A percentile compares a stretch with the other conserved stretches of the same genome.
phyloP scores from a whole-genome alignment of 2,329 filamentous ascomycete species.

The Fusarium buharicum region DNA sequence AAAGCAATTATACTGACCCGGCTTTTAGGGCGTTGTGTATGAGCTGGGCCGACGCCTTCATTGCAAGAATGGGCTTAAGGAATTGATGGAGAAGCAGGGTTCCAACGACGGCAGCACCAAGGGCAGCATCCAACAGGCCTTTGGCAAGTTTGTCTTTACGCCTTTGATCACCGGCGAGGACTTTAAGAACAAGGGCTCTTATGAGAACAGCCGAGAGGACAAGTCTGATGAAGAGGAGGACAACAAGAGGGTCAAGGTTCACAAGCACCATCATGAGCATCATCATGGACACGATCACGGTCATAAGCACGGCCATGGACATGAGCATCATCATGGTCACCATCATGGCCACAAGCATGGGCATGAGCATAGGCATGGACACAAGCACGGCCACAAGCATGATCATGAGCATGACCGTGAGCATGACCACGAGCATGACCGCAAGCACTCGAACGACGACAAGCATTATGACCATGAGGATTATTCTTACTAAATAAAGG shows the following conservation, averaged over 20 bases:
- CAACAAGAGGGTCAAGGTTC: slow-evolving; percentile 4
- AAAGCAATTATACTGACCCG: background rate
- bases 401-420: slow-evolving; percentile 2
- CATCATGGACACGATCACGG: background rate
- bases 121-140: slow-evolving; percentile 44
- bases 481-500: background rate
- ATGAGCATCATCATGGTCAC: background rate
- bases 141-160: slow-evolving; percentile 42
- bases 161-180: slow-evolving; percentile 46
- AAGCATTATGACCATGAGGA: too few species aligned
- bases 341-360: background rate
- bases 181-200: slow-evolving; percentile 39
- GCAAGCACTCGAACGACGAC: background rate
- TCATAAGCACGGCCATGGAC: background rate
- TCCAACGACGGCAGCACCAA: slow-evolving; percentile 45
- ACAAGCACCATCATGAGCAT: slow-evolving; percentile 20
- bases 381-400: slow-evolving; percentile 9
- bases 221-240: slow-evolving; percentile 6
- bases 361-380: slow-evolving; percentile 6
- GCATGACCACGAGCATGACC: slow-evolving; percentile 1
- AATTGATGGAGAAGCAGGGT: slow-evolving; percentile 47
- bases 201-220: background rate
- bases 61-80: slow-evolving; percentile 38
- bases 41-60: slow-evolving; percentile 46
- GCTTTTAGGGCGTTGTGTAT: slow-evolving; percentile 40